Percentiles rank a stretch among this genome's conserved stretches.
These are phyloP conservation scores for Rosa lucieae DNA, from an alignment of 306 rosid genomes.

Conservation along the genomic window DNA sequence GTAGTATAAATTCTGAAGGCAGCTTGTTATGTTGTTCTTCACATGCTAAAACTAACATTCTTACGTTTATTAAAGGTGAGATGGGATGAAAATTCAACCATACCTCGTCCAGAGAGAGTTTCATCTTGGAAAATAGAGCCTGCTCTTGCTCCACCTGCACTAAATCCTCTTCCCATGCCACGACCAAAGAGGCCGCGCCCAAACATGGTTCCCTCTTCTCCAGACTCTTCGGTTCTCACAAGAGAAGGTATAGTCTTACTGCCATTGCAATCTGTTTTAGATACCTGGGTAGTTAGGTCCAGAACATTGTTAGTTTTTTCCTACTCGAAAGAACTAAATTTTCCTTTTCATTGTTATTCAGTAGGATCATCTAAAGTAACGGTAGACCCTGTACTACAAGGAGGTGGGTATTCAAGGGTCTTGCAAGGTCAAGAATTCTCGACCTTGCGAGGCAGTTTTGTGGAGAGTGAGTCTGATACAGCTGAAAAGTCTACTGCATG, in stretches of 20 bases:
- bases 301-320: conserved; percentile 13
- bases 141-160: conserved; percentile 83
- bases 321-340: neutral
- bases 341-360: neutral
- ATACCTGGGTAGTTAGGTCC: neutral
- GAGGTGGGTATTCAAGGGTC: conserved; percentile 75
- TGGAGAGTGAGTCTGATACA: conserved; percentile 56
- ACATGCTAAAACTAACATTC: neutral
- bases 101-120: conserved; percentile 93
- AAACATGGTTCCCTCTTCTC: conserved; percentile 64
- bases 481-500: conserved; percentile 68
- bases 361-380: conserved; percentile 59
- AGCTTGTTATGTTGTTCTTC: neutral
- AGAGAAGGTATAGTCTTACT: conserved; percentile 62
- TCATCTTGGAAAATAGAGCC: conserved; percentile 98
- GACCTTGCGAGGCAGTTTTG: conserved; percentile 71
- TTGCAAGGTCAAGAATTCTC: conserved; percentile 98
- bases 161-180: conserved; percentile 74
- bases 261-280: neutral
- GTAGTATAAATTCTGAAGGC: conserved; percentile 36
- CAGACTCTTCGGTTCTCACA: conserved; percentile 77
- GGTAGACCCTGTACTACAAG: conserved; percentile 60
- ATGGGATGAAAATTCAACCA: conserved; percentile 92
- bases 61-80: conserved; percentile 63
- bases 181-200: conserved; percentile 85